Conservation (phyloP, 805 yeast species). For the Brettanomyces anomalus region DNA sequence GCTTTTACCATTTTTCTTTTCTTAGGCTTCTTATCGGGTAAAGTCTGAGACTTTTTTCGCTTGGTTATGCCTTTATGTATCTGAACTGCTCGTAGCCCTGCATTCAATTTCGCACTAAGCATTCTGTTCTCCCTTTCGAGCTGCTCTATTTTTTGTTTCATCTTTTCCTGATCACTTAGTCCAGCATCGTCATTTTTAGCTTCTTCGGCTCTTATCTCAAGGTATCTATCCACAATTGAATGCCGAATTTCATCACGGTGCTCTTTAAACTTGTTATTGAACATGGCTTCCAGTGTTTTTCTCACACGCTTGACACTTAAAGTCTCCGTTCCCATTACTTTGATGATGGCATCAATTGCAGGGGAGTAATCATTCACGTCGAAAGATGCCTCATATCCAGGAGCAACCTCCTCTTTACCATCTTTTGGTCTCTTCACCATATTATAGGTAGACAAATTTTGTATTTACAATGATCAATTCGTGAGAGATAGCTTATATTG, state of each 20-base stretch:
- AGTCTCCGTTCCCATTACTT: conserved; percentile 59
- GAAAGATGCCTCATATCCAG: neutral
- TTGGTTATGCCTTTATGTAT: conserved; percentile 5
- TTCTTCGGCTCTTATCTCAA: conserved; percentile 18
- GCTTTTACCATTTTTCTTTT: conserved; percentile 31
- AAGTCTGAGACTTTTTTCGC: conserved; percentile 1
- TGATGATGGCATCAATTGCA: conserved; percentile 63
- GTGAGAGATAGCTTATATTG: too few species aligned
- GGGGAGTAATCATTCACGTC: conserved; percentile 34
- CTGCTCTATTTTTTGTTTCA: conserved; percentile 22
- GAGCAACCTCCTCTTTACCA: too few species aligned
- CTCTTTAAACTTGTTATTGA: conserved; percentile 40
- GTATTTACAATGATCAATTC: too few species aligned
- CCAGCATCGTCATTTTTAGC: neutral
- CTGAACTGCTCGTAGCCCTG: conserved; percentile 5
- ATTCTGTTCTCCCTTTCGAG: conserved; percentile 40
- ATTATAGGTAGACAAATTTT: too few species aligned
- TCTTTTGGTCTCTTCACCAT: too few species aligned
- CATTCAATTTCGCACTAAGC: conserved; percentile 38
- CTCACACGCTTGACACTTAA: conserved; percentile 67
- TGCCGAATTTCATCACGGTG: conserved; percentile 51
- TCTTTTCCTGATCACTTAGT: neutral
- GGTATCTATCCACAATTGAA: conserved; percentile 49
- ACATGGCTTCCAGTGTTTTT: conserved; percentile 63
- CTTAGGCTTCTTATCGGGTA: conserved; percentile 5